Evolutionary conservation across 768 basidiomycete genomes (phyloP).

Genomic region (Hysterangium stoloniferum): DNA sequence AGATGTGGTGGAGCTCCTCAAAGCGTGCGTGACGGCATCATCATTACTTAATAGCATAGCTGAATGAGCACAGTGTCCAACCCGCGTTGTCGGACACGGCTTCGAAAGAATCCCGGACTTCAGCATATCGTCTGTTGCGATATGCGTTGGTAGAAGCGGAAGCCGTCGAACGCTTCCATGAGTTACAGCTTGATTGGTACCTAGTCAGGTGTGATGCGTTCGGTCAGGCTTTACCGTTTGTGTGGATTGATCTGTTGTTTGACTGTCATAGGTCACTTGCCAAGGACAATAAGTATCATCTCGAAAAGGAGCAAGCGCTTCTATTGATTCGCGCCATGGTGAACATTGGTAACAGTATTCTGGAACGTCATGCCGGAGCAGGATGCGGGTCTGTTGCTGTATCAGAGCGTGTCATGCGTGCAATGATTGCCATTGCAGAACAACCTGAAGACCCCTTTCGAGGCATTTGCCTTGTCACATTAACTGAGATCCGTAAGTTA

Average conservation of each 20-base stretch:
- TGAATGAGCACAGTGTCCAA: slow-evolving; percentile 46
- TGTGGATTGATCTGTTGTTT: slow-evolving; percentile 13
- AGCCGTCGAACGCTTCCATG: slow-evolving; percentile 57
- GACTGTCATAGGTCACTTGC: slow-evolving; percentile 56
- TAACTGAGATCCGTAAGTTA: slow-evolving; percentile 85
- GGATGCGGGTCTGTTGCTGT: slow-evolving; percentile 45
- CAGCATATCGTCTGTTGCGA: slow-evolving; percentile 77
- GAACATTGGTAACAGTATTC: slow-evolving; percentile 52
- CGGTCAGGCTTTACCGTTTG: background rate
- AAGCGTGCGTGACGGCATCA: slow-evolving; percentile 42
- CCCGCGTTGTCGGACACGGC: slow-evolving; percentile 71
- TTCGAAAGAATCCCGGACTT: slow-evolving; percentile 67
- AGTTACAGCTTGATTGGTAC: slow-evolving; percentile 76
- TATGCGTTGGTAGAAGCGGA: slow-evolving; percentile 66
- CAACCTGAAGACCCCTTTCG: slow-evolving; percentile 74
- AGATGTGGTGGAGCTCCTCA: slow-evolving; percentile 58
- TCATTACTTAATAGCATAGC: background rate
- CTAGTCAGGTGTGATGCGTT: slow-evolving; percentile 65
- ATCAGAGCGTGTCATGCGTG: slow-evolving; percentile 73
- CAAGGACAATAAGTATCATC: slow-evolving; percentile 72
- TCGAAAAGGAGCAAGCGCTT: slow-evolving; percentile 89
- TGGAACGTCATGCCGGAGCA: slow-evolving; percentile 35
- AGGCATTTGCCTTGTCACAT: slow-evolving; percentile 72
- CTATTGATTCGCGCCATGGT: slow-evolving; percentile 81
- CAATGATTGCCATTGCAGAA: slow-evolving; percentile 89